Percentiles rank a stretch among this genome's conserved stretches.
These are phyloP conservation scores for Meira nashicola DNA, from an alignment of 1,284 basidiomycete species.

Conservation along the genomic window DNA sequence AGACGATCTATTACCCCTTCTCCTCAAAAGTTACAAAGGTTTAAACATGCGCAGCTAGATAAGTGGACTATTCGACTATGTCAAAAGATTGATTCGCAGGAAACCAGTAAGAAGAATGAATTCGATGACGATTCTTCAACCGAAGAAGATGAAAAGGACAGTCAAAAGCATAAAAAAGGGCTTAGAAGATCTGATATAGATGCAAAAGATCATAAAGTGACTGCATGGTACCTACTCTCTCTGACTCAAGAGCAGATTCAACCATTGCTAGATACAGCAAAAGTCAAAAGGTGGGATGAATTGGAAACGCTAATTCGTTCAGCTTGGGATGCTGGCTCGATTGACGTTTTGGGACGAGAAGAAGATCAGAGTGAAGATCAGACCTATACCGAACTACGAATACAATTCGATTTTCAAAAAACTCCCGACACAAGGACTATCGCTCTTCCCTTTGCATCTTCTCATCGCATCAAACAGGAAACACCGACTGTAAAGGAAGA, in stretches of 20 bases:
- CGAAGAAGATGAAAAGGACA: background rate
- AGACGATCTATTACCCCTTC: background rate
- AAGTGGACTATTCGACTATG: background rate
- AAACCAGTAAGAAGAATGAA: background rate
- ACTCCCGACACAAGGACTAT: background rate
- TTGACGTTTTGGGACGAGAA: constrained; percentile 7
- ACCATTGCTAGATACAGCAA: background rate
- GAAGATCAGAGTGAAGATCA: background rate
- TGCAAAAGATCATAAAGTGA: background rate
- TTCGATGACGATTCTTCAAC: background rate
- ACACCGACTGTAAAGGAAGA: background rate
- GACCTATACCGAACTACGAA: background rate
- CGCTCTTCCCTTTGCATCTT: background rate
- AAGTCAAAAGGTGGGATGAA: background rate
- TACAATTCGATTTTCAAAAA: background rate
- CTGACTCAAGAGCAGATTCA: background rate
- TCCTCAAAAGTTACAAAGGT: background rate
- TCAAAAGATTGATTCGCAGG: background rate
- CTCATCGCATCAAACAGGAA: background rate
- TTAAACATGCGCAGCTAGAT: background rate
- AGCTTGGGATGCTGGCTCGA: constrained; percentile 5
- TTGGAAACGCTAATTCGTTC: background rate
- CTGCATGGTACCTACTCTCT: background rate
- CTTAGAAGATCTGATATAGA: too few species aligned
- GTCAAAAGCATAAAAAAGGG: background rate